Evolutionary conservation across 148 eudicot genomes (phyloP).

Genomic region (Silene conica): DNA sequence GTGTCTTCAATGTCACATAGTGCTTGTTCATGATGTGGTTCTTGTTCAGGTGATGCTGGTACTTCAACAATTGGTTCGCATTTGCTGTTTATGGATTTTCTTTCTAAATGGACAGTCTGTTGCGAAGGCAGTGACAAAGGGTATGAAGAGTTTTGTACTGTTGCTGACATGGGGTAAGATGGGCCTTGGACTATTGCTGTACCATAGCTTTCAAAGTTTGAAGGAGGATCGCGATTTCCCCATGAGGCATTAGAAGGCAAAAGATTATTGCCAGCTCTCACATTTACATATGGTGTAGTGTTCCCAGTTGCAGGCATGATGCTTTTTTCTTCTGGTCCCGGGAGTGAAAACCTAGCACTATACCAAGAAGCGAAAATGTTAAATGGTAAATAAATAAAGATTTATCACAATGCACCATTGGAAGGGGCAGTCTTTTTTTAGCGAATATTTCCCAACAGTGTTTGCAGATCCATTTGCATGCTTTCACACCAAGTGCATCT

Average conservation of each 20-base stretch:
- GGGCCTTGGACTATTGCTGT: constrained; percentile 40
- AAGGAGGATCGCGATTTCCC: background rate
- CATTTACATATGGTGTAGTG: constrained; percentile 31
- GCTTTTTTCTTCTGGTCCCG: constrained; percentile 81
- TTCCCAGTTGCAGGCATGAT: constrained; percentile 44
- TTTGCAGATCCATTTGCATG: background rate
- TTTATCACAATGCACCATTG: background rate
- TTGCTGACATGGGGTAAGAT: constrained; percentile 29
- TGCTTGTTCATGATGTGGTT: constrained; percentile 42
- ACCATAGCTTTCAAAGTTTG: background rate
- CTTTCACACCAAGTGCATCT: background rate
- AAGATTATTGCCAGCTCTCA: constrained; percentile 28
- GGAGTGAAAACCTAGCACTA: constrained; percentile 94
- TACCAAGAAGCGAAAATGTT: constrained; percentile 19
- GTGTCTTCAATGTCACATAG: constrained; percentile 65
- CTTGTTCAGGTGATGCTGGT: constrained; percentile 81
- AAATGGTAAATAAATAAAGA: background rate
- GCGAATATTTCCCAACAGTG: background rate
- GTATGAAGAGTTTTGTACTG: constrained; percentile 36
- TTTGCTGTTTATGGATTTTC: constrained; percentile 19
- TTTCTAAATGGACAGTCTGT: constrained; percentile 29
- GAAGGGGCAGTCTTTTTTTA: background rate
- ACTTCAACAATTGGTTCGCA: constrained; percentile 78
- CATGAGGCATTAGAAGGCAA: constrained; percentile 24
- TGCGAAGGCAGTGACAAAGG: constrained; percentile 40